Percentiles rank a stretch among this genome's conserved stretches.
phyloP scores from a whole-genome alignment of 2,329 filamentous ascomycete genomes.

The Venturia pyrina region DNA sequence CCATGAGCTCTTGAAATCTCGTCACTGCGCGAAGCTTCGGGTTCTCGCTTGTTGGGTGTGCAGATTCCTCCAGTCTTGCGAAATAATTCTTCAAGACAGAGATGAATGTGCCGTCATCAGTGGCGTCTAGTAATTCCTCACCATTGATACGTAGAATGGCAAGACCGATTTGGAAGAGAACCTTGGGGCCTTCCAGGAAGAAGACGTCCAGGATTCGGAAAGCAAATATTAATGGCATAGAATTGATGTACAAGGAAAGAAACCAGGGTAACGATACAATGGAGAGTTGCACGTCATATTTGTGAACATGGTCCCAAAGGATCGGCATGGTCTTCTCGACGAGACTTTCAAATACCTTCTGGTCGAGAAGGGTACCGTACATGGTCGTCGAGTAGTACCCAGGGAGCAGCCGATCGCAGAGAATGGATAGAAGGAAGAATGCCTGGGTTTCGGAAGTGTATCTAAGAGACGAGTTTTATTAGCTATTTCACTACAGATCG shows the following conservation, averaged over 20 bases:
- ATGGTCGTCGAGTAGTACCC: conserved; percentile 98
- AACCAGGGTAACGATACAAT: conserved; percentile 98
- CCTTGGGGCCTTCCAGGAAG: conserved; percentile 95
- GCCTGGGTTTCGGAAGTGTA: conserved; percentile 96
- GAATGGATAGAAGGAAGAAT: conserved; percentile 82
- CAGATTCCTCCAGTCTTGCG: conserved; percentile 82
- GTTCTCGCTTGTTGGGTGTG: conserved; percentile 91
- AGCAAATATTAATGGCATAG: conserved; percentile 95
- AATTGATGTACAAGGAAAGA: conserved; percentile 96
- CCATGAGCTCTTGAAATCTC: conserved; percentile 95
- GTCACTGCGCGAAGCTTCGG: conserved; percentile 90
- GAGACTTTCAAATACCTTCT: conserved; percentile 92
- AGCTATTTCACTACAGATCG: conserved; percentile 5
- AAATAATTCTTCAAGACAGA: conserved; percentile 95
- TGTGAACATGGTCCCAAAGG: conserved; percentile 95
- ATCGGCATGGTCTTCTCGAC: conserved; percentile 99
- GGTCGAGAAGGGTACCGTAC: conserved; percentile 95
- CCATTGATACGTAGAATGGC: conserved; percentile 97
- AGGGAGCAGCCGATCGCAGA: conserved; percentile 87
- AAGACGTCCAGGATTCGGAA: conserved; percentile 96
- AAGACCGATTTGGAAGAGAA: conserved; percentile 90
- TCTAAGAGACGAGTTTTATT: conserved; percentile 31
- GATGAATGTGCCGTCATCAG: conserved; percentile 94
- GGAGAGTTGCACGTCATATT: conserved; percentile 91
- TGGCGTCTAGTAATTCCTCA: conserved; percentile 84